Evolutionary conservation across 371 early-diverging fungal genomes (phyloP).

Genomic region (Syncephalastrum monosporum): DNA sequence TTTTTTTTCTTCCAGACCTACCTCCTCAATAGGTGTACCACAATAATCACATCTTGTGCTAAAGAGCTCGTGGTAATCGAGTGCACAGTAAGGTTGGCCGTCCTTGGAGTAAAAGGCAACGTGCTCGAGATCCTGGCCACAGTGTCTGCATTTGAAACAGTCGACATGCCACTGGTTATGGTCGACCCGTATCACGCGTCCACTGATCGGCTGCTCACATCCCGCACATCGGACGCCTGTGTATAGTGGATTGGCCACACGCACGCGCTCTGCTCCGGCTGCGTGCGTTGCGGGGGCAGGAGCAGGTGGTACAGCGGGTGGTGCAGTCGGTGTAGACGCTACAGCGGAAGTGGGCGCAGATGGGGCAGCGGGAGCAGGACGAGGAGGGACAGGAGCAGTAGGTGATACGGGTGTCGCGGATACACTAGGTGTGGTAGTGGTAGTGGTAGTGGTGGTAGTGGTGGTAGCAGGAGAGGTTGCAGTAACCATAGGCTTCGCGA

Average conservation of each 20-base stretch:
- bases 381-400: neutral
- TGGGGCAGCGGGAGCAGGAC: conserved; percentile 2
- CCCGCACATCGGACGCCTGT: conserved; percentile 43
- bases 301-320: conserved; percentile 9
- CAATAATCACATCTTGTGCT: conserved; percentile 69
- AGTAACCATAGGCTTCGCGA: neutral
- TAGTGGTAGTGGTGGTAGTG: neutral
- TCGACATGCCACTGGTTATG: conserved; percentile 70
- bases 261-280: conserved; percentile 6
- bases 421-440: neutral
- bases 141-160: conserved; percentile 72
- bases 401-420: conserved; percentile 9
- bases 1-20: conserved; percentile 17
- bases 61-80: conserved; percentile 66
- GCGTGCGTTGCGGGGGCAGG: neutral
- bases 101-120: conserved; percentile 65
- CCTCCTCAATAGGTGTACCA: conserved; percentile 63
- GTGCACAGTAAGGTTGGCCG: conserved; percentile 61
- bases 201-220: conserved; percentile 53
- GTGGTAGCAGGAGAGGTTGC: neutral
- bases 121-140: conserved; percentile 58
- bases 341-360: conserved; percentile 3
- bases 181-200: conserved; percentile 61
- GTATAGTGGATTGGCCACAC: conserved; percentile 20
- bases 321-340: neutral